phyloP scores from a whole-genome alignment of 768 basidiomycete species.

The Mycena albidolilacea region DNA sequence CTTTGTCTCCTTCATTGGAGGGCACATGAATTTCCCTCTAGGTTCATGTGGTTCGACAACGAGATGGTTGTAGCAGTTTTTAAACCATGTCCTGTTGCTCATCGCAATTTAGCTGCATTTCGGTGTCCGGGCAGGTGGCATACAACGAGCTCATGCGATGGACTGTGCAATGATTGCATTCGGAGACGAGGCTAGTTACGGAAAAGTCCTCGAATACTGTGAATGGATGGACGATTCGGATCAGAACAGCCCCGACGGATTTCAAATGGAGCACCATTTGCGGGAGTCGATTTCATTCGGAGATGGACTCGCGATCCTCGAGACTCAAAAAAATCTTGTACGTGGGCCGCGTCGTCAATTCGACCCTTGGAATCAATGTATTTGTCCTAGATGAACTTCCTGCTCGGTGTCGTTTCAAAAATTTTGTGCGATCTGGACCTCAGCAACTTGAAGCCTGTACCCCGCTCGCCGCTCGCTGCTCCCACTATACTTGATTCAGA shows the following conservation, averaged over 20 bases:
- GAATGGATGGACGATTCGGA: slow-evolving; percentile 20
- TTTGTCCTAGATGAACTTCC: slow-evolving; percentile 13
- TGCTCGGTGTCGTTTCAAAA: slow-evolving; percentile 14
- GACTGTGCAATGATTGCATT: slow-evolving; percentile 22
- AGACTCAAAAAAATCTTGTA: slow-evolving; percentile 20
- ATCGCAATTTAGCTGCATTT: slow-evolving; percentile 6
- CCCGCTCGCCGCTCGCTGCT: slow-evolving; percentile 6
- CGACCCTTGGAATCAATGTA: background rate
- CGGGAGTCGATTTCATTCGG: slow-evolving; percentile 27
- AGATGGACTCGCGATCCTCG: slow-evolving; percentile 19
- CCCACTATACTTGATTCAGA: slow-evolving; percentile 17
- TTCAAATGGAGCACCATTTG: slow-evolving; percentile 1
- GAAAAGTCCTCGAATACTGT: slow-evolving; percentile 22
- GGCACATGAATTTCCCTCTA: slow-evolving; percentile 17
- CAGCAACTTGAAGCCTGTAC: background rate
- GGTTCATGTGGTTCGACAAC: slow-evolving; percentile 24
- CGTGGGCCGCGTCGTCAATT: background rate
- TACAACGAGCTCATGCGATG: slow-evolving; percentile 12
- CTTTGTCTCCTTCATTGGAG: slow-evolving; percentile 24
- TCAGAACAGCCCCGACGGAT: slow-evolving; percentile 11
- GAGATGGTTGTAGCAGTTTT: slow-evolving; percentile 2
- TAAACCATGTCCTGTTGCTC: background rate
- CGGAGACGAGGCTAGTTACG: slow-evolving; percentile 24
- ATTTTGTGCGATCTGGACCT: slow-evolving; percentile 25
- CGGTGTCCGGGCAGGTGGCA: slow-evolving; percentile 20